A percentile compares a stretch with the other conserved stretches of the same genome.
Conservation (phyloP, 2,329 filamentous ascomycete genomes). For the Fusarium secorum region DNA sequence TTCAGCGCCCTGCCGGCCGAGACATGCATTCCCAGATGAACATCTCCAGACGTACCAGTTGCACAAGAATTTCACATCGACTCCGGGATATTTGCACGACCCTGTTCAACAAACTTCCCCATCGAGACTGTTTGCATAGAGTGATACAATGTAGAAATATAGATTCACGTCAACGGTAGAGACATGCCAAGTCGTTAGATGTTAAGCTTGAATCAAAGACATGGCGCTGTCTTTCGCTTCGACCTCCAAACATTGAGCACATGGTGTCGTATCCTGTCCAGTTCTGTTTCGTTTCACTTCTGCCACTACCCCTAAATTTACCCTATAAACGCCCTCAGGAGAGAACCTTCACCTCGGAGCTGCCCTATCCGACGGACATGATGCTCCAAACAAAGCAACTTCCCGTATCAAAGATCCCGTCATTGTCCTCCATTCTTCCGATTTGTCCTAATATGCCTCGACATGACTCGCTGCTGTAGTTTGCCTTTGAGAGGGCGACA, state of each 20-base stretch:
- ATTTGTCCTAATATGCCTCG: conserved; percentile 1
- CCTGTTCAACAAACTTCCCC: neutral
- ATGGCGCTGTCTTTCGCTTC: conserved; percentile 32
- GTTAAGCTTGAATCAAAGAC: conserved; percentile 29
- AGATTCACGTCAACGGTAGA: neutral
- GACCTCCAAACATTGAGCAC: conserved; percentile 8
- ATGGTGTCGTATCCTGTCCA: conserved; percentile 14
- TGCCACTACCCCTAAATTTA: neutral
- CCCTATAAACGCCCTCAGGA: neutral
- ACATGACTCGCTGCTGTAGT: conserved; percentile 14
- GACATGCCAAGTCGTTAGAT: conserved; percentile 4
- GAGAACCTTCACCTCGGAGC: neutral
- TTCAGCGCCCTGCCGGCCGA: conserved; percentile 35
- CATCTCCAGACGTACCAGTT: conserved; percentile 7
- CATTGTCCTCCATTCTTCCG: conserved; percentile 24
- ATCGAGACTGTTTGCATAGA: conserved; percentile 20
- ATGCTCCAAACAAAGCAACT: conserved; percentile 13
- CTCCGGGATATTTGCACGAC: conserved; percentile 5
- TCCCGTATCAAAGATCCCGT: conserved; percentile 18
- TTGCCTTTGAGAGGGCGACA: conserved; percentile 2
- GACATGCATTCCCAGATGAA: conserved; percentile 31
- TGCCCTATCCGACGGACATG: neutral
- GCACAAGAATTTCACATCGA: conserved; percentile 10
- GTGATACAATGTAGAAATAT: neutral
- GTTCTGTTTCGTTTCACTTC: conserved; percentile 5